Percentiles rank a stretch among this genome's conserved stretches.
Conservation (phyloP, 2,329 filamentous ascomycete species). For the Zelopaecilomyces penicillatus region DNA sequence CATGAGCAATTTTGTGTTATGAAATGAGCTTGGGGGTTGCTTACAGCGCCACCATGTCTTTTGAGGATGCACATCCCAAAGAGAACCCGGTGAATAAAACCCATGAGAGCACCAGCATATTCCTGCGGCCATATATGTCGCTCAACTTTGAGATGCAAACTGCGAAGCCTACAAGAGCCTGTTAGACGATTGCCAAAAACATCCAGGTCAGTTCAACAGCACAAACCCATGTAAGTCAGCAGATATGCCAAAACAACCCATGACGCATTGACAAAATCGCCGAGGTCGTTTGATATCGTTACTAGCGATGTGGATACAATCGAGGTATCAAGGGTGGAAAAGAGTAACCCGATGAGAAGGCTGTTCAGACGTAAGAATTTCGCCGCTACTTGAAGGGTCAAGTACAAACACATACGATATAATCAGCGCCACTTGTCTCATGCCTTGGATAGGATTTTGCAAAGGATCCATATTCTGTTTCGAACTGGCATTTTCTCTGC, state of each 20-base stretch:
- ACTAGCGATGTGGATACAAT: slow-evolving; percentile 51
- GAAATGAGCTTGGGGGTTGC: slow-evolving; percentile 11
- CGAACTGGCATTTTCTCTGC: not conserved
- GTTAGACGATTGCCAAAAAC: slow-evolving; percentile 5
- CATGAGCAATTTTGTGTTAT: slow-evolving; percentile 12
- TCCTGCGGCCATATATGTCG: slow-evolving; percentile 49
- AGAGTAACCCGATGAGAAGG: slow-evolving; percentile 44
- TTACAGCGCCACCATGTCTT: slow-evolving; percentile 43
- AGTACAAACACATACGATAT: slow-evolving; percentile 9
- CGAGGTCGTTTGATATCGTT: slow-evolving; percentile 45
- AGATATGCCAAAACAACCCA: slow-evolving; percentile 51
- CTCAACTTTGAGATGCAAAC: slow-evolving; percentile 51
- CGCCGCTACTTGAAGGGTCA: not conserved
- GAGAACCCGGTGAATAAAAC: slow-evolving; percentile 48
- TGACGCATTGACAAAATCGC: slow-evolving; percentile 42
- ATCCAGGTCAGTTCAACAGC: not conserved
- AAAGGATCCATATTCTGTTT: not conserved
- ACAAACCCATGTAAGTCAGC: slow-evolving; percentile 46
- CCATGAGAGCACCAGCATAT: slow-evolving; percentile 43
- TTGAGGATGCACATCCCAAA: slow-evolving; percentile 42
- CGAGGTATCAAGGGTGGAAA: slow-evolving; percentile 49
- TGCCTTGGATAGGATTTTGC: not conserved
- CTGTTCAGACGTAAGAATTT: slow-evolving; percentile 19
- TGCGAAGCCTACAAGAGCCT: slow-evolving; percentile 37
- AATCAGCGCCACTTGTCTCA: slow-evolving; percentile 9